phyloP scores from a whole-genome alignment of 164 flowering plant genomes.

The Vitis labrusca region DNA sequence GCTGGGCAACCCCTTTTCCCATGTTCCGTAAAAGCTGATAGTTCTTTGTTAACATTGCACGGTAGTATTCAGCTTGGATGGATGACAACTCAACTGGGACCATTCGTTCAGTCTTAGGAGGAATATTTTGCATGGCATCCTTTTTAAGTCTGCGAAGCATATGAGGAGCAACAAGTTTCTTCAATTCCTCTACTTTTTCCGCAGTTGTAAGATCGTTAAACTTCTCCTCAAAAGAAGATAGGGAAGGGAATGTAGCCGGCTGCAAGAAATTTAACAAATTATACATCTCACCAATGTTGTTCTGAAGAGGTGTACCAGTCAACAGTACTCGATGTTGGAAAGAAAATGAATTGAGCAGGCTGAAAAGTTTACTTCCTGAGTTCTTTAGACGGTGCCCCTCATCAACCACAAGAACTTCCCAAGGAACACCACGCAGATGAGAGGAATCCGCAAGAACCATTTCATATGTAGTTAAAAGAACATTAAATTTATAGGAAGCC shows the following conservation, averaged over 20 bases:
- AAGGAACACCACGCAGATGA: slow-evolving; percentile 86
- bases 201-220: slow-evolving; percentile 93
- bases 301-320: slow-evolving; percentile 99
- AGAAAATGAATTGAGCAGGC: slow-evolving; percentile 83
- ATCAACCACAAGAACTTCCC: slow-evolving; percentile 99
- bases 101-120: slow-evolving; percentile 94
- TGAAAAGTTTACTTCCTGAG: slow-evolving; percentile 90
- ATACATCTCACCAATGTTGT: slow-evolving; percentile 96
- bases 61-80: slow-evolving; percentile 97
- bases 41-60: slow-evolving; percentile 98
- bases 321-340: slow-evolving; percentile 93
- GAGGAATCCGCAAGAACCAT: slow-evolving; percentile 93
- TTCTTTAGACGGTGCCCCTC: slow-evolving; percentile 99
- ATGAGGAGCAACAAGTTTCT: slow-evolving; percentile 98
- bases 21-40: slow-evolving; percentile 88
- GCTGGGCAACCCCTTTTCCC: slow-evolving; percentile 93
- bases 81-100: slow-evolving; percentile 98
- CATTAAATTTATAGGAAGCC: slow-evolving; percentile 70
- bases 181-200: slow-evolving; percentile 93
- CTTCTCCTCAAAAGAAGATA: slow-evolving; percentile 84
- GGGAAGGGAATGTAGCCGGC: slow-evolving; percentile 92
- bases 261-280: slow-evolving; percentile 96
- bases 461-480: slow-evolving; percentile 93
- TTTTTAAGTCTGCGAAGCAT: slow-evolving; percentile 99
- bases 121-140: slow-evolving; percentile 97